Percentiles rank a stretch among this genome's conserved stretches.
phyloP scores from a whole-genome alignment of 2,329 filamentous ascomycete species.

The Microdochium trichocladiopsis region DNA sequence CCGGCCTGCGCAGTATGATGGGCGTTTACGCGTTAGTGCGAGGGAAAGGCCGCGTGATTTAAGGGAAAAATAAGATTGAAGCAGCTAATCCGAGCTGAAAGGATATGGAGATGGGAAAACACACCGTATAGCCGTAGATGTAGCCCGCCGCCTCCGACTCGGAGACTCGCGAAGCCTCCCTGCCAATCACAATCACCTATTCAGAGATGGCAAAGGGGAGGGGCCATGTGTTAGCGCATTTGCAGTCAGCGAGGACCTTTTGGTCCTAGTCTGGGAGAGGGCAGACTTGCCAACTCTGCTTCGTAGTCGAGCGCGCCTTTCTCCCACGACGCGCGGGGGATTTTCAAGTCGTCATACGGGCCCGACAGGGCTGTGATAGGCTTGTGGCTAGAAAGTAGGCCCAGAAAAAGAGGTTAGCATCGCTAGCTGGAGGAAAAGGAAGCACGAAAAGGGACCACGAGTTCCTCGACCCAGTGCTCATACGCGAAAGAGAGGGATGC shows the following conservation, averaged over 20 bases:
- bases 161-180: conserved; percentile 37
- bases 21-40: not conserved
- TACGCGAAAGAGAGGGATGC: no score
- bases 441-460: no score
- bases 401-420: no score
- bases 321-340: conserved; percentile 44
- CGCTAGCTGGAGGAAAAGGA: no score
- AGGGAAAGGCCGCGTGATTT: no score
- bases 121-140: conserved; percentile 52
- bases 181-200: conserved; percentile 37
- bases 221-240: not conserved
- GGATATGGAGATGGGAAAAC: no score
- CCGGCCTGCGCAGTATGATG: no score
- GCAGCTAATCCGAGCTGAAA: no score
- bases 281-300: conserved; percentile 37
- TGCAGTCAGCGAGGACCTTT: no score
- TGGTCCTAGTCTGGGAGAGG: not conserved
- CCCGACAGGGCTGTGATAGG: conserved; percentile 45
- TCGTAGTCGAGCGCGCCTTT: conserved; percentile 51
- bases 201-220: not conserved
- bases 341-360: conserved; percentile 39
- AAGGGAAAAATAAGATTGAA: no score
- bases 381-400: conserved; percentile 37
- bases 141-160: conserved; percentile 51
- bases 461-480: no score